Conservation (phyloP, 169 alveolate genomes). For the Babesia bigemina region DNA sequence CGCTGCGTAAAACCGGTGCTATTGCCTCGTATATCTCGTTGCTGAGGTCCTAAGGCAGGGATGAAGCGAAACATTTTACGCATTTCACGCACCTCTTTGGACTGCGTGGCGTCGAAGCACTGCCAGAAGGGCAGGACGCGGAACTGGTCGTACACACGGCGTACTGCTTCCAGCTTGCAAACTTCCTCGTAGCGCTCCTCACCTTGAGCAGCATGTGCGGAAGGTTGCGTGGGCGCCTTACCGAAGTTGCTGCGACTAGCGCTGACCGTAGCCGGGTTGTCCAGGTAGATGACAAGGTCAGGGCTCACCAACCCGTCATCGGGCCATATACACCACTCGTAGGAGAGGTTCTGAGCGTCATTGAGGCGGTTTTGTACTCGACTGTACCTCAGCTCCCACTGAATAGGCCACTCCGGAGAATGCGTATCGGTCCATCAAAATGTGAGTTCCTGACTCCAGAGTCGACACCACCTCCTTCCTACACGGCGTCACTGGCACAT, state of each 20-base stretch:
- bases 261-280: constrained; percentile 32
- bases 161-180: constrained; percentile 31
- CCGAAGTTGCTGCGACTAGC: constrained; percentile 63
- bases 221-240: neutral
- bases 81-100: constrained; percentile 20
- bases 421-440: constrained; percentile 92
- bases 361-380: neutral
- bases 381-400: constrained; percentile 86
- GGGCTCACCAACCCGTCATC: constrained; percentile 63
- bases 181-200: constrained; percentile 47
- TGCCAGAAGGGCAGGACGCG: constrained; percentile 58
- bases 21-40: constrained; percentile 8
- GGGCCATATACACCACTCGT: constrained; percentile 53
- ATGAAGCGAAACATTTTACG: neutral
- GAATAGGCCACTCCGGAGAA: constrained; percentile 95
- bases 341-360: constrained; percentile 23
- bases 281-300: constrained; percentile 59
- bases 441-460: constrained; percentile 81
- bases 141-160: constrained; percentile 46
- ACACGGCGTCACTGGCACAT: neutral
- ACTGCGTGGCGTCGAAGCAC: constrained; percentile 29
- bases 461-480: constrained; percentile 75
- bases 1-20: neutral
- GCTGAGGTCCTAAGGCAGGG: neutral
- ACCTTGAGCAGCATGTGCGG: neutral